A percentile compares a stretch with the other conserved stretches of the same genome.
Evolutionary conservation across 306 rosid species (phyloP).

Genomic region (Cajanus cajan): DNA sequence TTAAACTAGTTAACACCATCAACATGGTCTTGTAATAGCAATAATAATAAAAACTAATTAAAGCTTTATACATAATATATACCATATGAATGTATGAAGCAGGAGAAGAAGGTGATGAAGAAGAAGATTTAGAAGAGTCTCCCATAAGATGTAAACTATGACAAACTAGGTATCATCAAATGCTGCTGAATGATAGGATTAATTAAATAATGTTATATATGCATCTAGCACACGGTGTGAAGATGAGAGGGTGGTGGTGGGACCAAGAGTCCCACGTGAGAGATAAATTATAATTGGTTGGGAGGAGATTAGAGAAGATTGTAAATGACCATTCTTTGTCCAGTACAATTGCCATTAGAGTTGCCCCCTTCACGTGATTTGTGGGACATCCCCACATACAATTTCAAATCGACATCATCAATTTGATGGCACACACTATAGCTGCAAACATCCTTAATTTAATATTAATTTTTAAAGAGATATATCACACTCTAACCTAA

Average conservation of each 20-base stretch:
- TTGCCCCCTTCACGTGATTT: conserved; percentile 75
- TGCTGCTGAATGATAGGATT: neutral
- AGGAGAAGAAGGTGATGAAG: conserved; percentile 45
- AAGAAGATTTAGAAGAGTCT: conserved; percentile 46
- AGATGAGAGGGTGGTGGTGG: conserved; percentile 35
- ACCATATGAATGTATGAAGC: conserved; percentile 94
- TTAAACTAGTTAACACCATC: neutral
- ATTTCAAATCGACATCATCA: conserved; percentile 22
- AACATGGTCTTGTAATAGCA: neutral
- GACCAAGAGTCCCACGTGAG: conserved; percentile 86
- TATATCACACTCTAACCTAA: too few species aligned
- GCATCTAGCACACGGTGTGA: neutral
- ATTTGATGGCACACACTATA: neutral
- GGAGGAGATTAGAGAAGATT: conserved; percentile 79
- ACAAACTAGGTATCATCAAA: neutral
- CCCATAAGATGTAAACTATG: conserved; percentile 42
- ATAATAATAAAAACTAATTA: neutral
- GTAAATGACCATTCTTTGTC: conserved; percentile 73
- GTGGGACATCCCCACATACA: conserved; percentile 47
- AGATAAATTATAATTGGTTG: conserved; percentile 79
- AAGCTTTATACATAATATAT: neutral
- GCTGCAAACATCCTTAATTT: neutral
- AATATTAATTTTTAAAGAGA: too few species aligned
- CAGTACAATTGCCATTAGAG: neutral
- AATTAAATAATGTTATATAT: neutral